Evolutionary conservation across 169 alveolate genomes (phyloP).

Genomic region (Sarcocystis neurona): DNA sequence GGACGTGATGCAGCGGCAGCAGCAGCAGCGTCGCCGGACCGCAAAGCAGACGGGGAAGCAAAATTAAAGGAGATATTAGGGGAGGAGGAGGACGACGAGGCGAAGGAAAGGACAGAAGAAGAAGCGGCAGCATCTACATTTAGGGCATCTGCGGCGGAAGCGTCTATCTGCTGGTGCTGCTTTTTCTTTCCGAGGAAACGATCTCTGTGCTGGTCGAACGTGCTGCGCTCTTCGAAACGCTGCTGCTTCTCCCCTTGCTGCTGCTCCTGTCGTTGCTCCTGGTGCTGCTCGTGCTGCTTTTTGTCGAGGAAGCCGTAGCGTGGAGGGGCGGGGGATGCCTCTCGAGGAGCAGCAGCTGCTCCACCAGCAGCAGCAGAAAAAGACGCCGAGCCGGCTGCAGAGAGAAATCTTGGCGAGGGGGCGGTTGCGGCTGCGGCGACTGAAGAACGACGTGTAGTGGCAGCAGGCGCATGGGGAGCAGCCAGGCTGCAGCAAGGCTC

Average conservation of each 20-base stretch:
- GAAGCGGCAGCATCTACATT: not conserved
- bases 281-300: not conserved
- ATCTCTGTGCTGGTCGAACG: not conserved
- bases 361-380: not conserved
- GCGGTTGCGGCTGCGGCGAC: not conserved
- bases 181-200: too few species aligned
- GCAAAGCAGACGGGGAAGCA: too few species aligned
- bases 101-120: not conserved
- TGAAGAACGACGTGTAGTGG: not conserved
- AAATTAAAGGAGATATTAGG: too few species aligned
- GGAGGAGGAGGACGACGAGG: not conserved
- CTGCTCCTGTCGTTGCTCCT: constrained; percentile 28
- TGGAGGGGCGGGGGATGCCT: too few species aligned
- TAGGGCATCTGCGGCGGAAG: not conserved
- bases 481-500: too few species aligned
- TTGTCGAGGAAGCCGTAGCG: not conserved
- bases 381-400: not conserved
- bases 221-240: not conserved
- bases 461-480: too few species aligned
- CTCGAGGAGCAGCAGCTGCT: too few species aligned
- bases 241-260: constrained; percentile 3
- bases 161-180: too few species aligned
- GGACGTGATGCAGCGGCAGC: not conserved
- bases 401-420: not conserved
- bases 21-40: not conserved